Evolutionary conservation across 1,284 basidiomycete species (phyloP).

Genomic region (Sanghuangporus baumii): DNA sequence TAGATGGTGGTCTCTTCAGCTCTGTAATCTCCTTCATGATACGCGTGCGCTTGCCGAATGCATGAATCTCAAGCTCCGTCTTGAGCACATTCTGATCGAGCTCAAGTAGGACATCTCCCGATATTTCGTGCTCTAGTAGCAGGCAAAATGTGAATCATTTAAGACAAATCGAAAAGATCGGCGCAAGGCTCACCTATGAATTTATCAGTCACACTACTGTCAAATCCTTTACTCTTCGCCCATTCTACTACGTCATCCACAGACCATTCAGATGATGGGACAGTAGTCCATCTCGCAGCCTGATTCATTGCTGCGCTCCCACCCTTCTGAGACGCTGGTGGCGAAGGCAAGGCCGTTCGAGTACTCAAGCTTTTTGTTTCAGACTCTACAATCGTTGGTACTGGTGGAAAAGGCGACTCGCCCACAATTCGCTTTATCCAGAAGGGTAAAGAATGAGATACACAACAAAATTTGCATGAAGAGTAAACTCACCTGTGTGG

Average conservation of each 20-base stretch:
- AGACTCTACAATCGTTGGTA: background rate
- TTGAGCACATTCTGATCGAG: slow-evolving; percentile 92
- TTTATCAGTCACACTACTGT: slow-evolving; percentile 75
- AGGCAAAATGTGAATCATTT: slow-evolving; percentile 6
- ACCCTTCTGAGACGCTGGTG: slow-evolving; percentile 15
- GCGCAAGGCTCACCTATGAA: slow-evolving; percentile 62
- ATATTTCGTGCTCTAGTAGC: slow-evolving; percentile 88
- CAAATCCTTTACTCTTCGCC: slow-evolving; percentile 83
- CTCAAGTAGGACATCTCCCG: slow-evolving; percentile 93
- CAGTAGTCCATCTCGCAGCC: slow-evolving; percentile 1
- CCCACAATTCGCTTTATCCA: background rate
- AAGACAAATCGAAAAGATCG: background rate
- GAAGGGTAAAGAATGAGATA: background rate
- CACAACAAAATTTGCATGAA: background rate
- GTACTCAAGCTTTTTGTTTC: background rate
- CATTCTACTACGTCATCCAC: slow-evolving; percentile 91
- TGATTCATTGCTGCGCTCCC: background rate
- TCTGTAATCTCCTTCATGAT: slow-evolving; percentile 95
- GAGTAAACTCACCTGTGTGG: background rate
- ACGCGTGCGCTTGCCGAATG: slow-evolving; percentile 91
- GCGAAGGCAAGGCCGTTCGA: slow-evolving; percentile 15
- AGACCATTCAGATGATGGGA: slow-evolving; percentile 71
- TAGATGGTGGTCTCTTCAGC: slow-evolving; percentile 65
- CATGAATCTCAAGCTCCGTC: slow-evolving; percentile 89
- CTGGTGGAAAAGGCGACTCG: background rate